These are phyloP conservation scores for Endoconidiophora laricicola DNA, from an alignment of 2,329 filamentous ascomycete species.

Conservation along the genomic window DNA sequence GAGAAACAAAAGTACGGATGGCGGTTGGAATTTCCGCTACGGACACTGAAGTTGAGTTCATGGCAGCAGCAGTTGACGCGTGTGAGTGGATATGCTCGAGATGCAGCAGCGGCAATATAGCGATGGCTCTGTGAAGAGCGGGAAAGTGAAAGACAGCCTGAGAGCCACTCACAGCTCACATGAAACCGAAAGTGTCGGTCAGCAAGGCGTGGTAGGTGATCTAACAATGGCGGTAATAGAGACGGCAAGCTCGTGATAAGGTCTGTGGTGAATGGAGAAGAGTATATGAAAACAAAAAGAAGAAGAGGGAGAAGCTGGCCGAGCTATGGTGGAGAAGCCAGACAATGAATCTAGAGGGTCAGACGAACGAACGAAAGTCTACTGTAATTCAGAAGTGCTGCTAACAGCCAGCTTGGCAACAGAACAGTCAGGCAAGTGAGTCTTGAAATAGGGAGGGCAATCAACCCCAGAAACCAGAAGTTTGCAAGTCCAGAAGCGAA, in stretches of 20 bases:
- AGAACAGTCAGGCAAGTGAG: background rate
- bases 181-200: too few species aligned
- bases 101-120: background rate
- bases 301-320: background rate
- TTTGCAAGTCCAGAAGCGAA: too few species aligned
- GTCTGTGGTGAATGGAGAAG: background rate
- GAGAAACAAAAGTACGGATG: constrained; percentile 69
- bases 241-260: background rate
- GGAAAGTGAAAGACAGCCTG: too few species aligned
- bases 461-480: too few species aligned
- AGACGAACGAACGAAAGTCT: too few species aligned
- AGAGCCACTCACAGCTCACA: too few species aligned
- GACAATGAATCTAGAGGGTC: background rate
- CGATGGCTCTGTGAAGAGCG: too few species aligned
- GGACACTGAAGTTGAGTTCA: constrained; percentile 58
- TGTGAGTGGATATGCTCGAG: background rate
- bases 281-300: constrained; percentile 1
- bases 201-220: background rate
- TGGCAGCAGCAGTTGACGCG: constrained; percentile 20
- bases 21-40: constrained; percentile 78
- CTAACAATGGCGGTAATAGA: background rate
- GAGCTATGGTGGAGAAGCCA: background rate
- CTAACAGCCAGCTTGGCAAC: background rate
- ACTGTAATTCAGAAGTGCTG: background rate
- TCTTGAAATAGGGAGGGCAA: too few species aligned